Conservation (phyloP, 169 alveolate species). For the Toxoplasma gondii region DNA sequence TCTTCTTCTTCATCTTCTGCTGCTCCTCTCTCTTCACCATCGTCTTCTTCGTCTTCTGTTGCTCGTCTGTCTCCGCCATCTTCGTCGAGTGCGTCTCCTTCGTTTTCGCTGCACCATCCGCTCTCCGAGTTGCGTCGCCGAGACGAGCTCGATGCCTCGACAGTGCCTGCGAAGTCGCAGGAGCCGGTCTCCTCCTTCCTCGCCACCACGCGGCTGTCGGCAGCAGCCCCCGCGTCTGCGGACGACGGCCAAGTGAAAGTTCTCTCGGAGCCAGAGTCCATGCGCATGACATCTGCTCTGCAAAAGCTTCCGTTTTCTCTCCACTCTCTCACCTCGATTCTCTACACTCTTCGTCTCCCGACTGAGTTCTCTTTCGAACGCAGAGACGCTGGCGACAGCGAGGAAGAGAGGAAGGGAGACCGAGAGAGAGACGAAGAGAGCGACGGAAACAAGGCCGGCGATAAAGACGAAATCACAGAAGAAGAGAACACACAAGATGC, state of each 20-base stretch:
- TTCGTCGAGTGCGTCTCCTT: no score
- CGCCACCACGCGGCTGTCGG: not conserved
- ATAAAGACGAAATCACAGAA: not conserved
- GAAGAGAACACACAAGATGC: not conserved
- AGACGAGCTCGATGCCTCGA: no score
- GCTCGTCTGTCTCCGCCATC: no score
- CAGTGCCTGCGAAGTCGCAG: no score
- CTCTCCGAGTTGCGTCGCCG: no score
- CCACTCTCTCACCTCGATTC: not conserved
- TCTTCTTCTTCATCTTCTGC: no score
- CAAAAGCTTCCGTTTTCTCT: not conserved
- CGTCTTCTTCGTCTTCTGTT: no score
- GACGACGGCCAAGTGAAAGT: not conserved
- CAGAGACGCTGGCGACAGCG: not conserved
- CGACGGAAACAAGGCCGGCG: not conserved
- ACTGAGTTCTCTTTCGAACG: not conserved
- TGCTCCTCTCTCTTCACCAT: no score
- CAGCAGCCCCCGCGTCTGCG: not conserved
- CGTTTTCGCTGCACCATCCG: no score
- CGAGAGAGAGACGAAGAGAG: no score
- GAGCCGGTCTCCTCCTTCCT: not conserved
- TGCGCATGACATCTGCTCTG: not conserved
- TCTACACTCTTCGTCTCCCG: not conserved
- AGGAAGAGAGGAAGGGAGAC: not conserved
- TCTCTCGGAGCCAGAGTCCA: not conserved